Evolutionary conservation across 2,329 filamentous ascomycete genomes (phyloP), one percentile per base, ranked within the genome.

Genomic region (Botrytis elliptica): DNA sequence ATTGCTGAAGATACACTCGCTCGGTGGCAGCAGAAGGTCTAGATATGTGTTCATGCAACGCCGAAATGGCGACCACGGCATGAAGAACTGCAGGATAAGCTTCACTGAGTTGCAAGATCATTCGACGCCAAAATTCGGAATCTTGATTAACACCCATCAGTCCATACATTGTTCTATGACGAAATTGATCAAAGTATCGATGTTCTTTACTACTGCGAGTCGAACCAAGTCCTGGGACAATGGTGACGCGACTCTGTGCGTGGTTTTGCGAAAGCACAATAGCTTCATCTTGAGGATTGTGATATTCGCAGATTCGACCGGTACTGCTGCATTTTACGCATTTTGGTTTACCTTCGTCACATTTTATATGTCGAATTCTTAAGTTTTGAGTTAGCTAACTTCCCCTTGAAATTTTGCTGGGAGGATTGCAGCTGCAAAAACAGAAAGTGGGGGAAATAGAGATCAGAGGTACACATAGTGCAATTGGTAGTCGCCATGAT

Each of bases 391-490:
- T 65, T 71, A 71, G 68, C 68, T 40, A 3, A 71, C 25, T n/a
- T 22, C 5, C 18, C n/a, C 7, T 14, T 25, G 14, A 18, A 14
- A 33, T 44, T 59, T 25, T 59, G 49, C 38, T 42, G 5, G 20
- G 6, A 33, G 14, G 25, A 33, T 63, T 64, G 42, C 38, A 52
- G 36, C 59, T 33, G 74, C 55, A 62, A 75, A 76, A 73, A 52
- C 4, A n/a, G 78, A 76, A 70, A 74, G 78, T 76, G 69, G 81
- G 76, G 75, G 67, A 81, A 75, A 75, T 93, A 75, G 67, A 81
- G 76, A 75, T 93, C 92, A 95, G 92, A 93, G 88, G 83, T 93
- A 91, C 92, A 91, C 88, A 86, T 81, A 88, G 87, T 88, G 88
- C 91, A 87, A 90, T 91, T 67, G 88, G 88, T 84, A 85, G 86